Evolutionary conservation across 1,139 yeast species (phyloP), one percentile per base, ranked within the genome.

Genomic region (Geotrichum restrictum): DNA sequence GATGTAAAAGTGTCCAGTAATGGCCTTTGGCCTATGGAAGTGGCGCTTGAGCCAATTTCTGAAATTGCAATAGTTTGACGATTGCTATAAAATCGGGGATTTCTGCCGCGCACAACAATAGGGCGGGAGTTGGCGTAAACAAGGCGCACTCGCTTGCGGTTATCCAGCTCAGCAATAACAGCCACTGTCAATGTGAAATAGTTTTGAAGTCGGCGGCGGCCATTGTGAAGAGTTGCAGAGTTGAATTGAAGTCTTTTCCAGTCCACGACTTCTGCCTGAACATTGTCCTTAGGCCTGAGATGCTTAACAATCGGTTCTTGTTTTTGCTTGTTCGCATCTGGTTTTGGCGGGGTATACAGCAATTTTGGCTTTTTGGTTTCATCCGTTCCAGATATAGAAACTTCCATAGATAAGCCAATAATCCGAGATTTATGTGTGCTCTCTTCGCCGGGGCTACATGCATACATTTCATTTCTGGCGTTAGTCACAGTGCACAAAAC

Each of bases 201-300:
- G 59, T 81, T 80, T 60, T 80, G 85, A 56, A 76, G 74, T 14
- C 77, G 72, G 41, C 74, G 70, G 57, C 82, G 80, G 13, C 85
- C 85, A 61, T 81, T 81, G 62, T 81, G 81, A 3, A 85, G 83
- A 0, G 87, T 82, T 13, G 86, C 85, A 57, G 75, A 79, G 50
- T 78, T 75, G 64, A 82, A 82, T 63, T 81, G 84, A 33, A 68
- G 55, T 22, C 71, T 60, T 48, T 66, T 58, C 80, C 71, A 66
- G 71, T 77, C 61, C 6, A 64, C 61, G 14, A 62, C 64, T 39
- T 64, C 65, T 40, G 64, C 62, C 39, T 63, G 58, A 14, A 59
- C 61, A 11, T 61, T 57, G 38, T 61, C 56, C 31, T 62, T 61
- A 18, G 66, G 64, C 34, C 59, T 56, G 11, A 65, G 55, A 16